Evolutionary conservation across 1,284 basidiomycete species (phyloP).

Genomic region (Gomphus bonarii): DNA sequence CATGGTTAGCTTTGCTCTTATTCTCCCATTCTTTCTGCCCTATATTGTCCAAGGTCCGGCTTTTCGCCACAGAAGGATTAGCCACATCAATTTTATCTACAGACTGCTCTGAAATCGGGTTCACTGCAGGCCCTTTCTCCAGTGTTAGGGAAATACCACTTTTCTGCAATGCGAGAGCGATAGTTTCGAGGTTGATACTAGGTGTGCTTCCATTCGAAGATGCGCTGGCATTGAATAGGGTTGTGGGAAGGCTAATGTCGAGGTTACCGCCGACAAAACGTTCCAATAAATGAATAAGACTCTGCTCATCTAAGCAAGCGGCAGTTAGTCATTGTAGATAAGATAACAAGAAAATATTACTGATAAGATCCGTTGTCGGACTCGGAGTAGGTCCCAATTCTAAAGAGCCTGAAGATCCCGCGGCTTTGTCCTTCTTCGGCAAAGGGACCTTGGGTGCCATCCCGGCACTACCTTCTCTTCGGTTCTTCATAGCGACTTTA

Average conservation of each 20-base stretch:
- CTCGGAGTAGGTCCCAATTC: neutral
- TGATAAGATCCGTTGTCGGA: constrained; percentile 4
- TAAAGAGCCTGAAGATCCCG: neutral
- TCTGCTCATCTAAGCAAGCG: constrained; percentile 3
- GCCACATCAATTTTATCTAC: neutral
- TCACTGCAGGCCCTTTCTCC: neutral
- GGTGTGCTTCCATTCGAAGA: neutral
- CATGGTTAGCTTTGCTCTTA: neutral
- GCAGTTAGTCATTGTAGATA: neutral
- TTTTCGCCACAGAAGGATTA: neutral
- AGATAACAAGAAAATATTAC: neutral
- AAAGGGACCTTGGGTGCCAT: neutral
- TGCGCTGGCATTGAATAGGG: neutral
- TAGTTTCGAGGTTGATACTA: constrained; percentile 1
- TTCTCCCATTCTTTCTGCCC: neutral
- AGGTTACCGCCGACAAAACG: constrained; percentile 7
- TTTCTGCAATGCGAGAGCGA: constrained; percentile 4
- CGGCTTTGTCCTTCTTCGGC: neutral
- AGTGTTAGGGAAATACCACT: constrained; percentile 4
- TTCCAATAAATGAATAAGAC: constrained; percentile 7
- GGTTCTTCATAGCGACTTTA: constrained; percentile 76
- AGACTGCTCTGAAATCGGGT: neutral
- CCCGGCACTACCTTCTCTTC: constrained; percentile 42
- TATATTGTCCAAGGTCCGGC: neutral
- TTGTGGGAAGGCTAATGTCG: constrained; percentile 5